phyloP scores from a whole-genome alignment of 169 alveolate genomes.

The Perkinsus marinus region DNA sequence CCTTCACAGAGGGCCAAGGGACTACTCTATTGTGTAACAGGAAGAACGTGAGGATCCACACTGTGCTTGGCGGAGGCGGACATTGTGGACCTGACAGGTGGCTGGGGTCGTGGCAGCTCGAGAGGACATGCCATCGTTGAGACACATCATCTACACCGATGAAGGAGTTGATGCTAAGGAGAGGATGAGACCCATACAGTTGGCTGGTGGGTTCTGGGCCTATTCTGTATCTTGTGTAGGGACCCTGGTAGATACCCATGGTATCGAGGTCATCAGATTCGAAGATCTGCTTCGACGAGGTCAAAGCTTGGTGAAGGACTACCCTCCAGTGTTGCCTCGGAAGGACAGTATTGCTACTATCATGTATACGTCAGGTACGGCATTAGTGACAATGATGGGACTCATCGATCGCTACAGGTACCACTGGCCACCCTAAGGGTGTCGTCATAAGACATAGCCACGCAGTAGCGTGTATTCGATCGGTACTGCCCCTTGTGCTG shows the following conservation, averaged over 20 bases:
- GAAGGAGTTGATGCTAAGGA: neutral
- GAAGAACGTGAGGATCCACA: neutral
- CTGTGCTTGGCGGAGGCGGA: neutral
- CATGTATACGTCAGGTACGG: neutral
- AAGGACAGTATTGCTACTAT: neutral
- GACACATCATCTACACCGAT: neutral
- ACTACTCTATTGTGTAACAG: neutral
- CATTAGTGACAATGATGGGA: neutral
- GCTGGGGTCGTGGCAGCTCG: neutral
- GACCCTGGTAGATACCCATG: neutral
- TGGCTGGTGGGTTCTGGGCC: neutral
- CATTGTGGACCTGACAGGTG: neutral
- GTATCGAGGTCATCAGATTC: neutral
- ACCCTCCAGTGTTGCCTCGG: neutral
- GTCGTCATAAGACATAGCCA: neutral
- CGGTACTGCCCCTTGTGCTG: neutral
- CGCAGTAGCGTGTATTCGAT: neutral
- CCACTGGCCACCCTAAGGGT: neutral
- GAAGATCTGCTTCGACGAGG: neutral
- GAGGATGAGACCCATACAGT: neutral
- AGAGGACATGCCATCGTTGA: neutral
- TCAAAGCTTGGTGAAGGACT: neutral
- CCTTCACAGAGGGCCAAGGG: neutral
- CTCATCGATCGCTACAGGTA: neutral
- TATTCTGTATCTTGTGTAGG: too few species aligned